Percentiles rank a stretch among this genome's conserved stretches.
Conservation (phyloP, 2,329 filamentous ascomycete genomes). For the Fusarium drepaniforme region DNA sequence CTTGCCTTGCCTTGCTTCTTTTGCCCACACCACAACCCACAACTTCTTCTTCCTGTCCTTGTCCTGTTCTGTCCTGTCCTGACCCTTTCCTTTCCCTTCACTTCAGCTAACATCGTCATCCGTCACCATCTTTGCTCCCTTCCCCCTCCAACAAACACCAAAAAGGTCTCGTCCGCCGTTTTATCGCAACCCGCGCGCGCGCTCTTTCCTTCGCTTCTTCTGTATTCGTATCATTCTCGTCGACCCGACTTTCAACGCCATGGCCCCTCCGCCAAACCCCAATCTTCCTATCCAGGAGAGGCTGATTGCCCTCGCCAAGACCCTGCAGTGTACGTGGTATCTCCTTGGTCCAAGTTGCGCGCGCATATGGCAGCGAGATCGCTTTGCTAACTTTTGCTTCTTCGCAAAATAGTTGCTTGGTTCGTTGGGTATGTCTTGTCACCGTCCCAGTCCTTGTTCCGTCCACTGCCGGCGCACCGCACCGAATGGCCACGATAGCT, state of each 20-base stretch:
- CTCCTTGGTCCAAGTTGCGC: conserved; percentile 18
- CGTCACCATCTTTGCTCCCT: conserved; percentile 23
- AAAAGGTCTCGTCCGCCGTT: conserved; percentile 4
- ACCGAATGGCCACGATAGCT: conserved; percentile 33
- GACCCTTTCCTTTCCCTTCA: conserved; percentile 2
- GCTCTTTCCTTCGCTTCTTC: not conserved
- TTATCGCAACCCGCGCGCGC: conserved; percentile 8
- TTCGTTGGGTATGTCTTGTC: conserved; percentile 78
- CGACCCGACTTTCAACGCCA: conserved; percentile 39
- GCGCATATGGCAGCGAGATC: conserved; percentile 11
- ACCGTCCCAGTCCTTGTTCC: conserved; percentile 16
- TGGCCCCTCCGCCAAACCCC: conserved; percentile 81
- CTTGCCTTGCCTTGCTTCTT: conserved; percentile 34
- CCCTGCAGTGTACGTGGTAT: conserved; percentile 84
- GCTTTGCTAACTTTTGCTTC: conserved; percentile 39
- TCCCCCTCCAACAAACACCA: not conserved
- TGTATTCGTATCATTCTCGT: conserved; percentile 7
- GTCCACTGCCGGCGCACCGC: conserved; percentile 17
- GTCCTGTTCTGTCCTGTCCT: not conserved
- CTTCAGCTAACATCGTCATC: conserved; percentile 25
- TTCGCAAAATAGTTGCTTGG: conserved; percentile 73
- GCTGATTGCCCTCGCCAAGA: conserved; percentile 83
- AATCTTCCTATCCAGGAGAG: conserved; percentile 79
- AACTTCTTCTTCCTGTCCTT: conserved; percentile 16
- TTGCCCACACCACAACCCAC: conserved; percentile 25